These are phyloP conservation scores for Rubroboletus satanas DNA, from an alignment of 768 basidiomycete species.

Conservation along the genomic window DNA sequence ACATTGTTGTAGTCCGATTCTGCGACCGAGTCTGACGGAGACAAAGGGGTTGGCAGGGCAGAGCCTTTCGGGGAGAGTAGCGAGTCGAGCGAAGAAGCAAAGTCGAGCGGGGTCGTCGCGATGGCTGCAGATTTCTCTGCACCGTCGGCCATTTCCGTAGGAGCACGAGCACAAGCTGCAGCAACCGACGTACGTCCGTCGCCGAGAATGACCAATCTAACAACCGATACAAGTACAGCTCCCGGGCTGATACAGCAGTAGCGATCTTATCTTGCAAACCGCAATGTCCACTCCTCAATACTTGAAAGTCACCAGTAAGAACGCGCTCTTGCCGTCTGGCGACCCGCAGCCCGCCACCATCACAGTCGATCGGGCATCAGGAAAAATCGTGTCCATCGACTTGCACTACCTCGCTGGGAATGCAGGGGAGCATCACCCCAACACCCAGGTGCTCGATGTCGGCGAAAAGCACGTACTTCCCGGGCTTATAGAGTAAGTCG, in stretches of 20 bases:
- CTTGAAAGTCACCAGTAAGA: slow-evolving; percentile 49
- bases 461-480: slow-evolving; percentile 63
- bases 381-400: slow-evolving; percentile 56
- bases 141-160: slow-evolving; percentile 18
- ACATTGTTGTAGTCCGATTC: slow-evolving; percentile 67
- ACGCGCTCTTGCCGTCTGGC: slow-evolving; percentile 52
- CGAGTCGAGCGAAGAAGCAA: slow-evolving; percentile 38
- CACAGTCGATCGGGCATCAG: slow-evolving; percentile 50
- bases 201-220: neutral
- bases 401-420: slow-evolving; percentile 31
- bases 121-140: slow-evolving; percentile 11
- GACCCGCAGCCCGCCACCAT: slow-evolving; percentile 62
- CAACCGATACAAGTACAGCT: too few relatives aligned
- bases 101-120: slow-evolving; percentile 8
- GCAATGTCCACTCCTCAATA: slow-evolving; percentile 12
- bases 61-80: slow-evolving; percentile 47
- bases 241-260: too few relatives aligned
- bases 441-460: slow-evolving; percentile 48
- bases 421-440: slow-evolving; percentile 18
- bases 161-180: neutral
- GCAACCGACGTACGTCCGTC: neutral
- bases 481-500: slow-evolving; percentile 72
- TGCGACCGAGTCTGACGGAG: slow-evolving; percentile 42
- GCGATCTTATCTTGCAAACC: neutral
- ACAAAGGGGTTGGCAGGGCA: slow-evolving; percentile 25